These are phyloP conservation scores for Coemansia sp. DNA, from an alignment of 192 early-diverging fungal species.

Conservation along the genomic window DNA sequence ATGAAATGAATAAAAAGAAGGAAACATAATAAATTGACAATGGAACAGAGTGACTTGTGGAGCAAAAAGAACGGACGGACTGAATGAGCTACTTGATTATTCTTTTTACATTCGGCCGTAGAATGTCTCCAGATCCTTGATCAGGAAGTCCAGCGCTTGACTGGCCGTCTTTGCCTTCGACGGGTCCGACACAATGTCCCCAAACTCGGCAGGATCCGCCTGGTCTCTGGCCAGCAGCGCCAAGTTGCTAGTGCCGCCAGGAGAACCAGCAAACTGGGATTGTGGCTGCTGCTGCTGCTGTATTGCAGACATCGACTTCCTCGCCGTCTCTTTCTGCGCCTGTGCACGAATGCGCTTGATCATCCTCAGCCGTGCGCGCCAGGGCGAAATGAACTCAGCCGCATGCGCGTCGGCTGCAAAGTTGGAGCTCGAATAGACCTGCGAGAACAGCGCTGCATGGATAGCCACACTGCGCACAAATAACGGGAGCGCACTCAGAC, in stretches of 20 bases:
- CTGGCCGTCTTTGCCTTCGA: constrained; percentile 25
- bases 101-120: constrained; percentile 6
- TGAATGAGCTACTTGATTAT: no score
- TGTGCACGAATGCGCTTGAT: constrained; percentile 73
- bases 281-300: background rate
- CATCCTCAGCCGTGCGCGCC: constrained; percentile 83
- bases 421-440: constrained; percentile 76
- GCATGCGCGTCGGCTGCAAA: constrained; percentile 51
- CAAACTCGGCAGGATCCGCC: constrained; percentile 21
- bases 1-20: no score
- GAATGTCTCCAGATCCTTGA: constrained; percentile 32
- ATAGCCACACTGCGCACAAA: constrained; percentile 85
- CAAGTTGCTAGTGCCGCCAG: background rate
- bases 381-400: constrained; percentile 81
- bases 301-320: background rate
- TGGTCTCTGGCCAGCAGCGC: background rate
- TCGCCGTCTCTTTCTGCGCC: constrained; percentile 25
- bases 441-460: constrained; percentile 87
- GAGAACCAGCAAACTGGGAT: background rate
- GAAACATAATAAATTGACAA: no score
- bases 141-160: constrained; percentile 45
- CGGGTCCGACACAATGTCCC: constrained; percentile 31
- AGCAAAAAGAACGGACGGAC: no score
- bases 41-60: no score
- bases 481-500: constrained; percentile 69